Conservation (phyloP, 495 filamentous ascomycete species). For the Friedmanniomyces simplex region DNA sequence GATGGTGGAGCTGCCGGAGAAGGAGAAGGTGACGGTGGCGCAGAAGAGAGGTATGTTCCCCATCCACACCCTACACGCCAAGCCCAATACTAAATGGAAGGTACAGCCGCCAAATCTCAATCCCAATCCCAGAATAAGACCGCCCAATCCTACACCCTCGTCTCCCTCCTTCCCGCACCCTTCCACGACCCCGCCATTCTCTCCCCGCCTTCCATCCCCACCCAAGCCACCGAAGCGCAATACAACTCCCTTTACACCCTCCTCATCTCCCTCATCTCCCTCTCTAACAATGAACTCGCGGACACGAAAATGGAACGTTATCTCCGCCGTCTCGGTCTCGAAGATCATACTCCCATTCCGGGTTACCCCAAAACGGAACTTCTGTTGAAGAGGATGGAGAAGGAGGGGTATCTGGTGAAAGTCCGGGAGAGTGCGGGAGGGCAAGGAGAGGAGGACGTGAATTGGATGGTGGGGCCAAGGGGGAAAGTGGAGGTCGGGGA, state of each 20-base stretch:
- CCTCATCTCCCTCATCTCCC: constrained; percentile 65
- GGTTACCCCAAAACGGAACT: constrained; percentile 57
- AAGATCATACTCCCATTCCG: constrained; percentile 55
- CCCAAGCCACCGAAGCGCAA: constrained; percentile 53
- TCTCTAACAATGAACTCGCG: constrained; percentile 55
- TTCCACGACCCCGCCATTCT: constrained; percentile 55
- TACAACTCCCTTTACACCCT: constrained; percentile 75
- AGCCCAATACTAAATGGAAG: constrained; percentile 1
- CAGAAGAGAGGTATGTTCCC: constrained; percentile 58
- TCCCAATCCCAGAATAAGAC: constrained; percentile 30
- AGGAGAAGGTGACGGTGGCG: constrained; percentile 65
- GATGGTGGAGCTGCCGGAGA: constrained; percentile 65
- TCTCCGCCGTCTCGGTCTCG: constrained; percentile 63
- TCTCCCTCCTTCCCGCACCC: constrained; percentile 51
- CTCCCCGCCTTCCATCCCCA: constrained; percentile 54
- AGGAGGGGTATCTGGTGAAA: constrained; percentile 72
- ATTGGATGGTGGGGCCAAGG: constrained; percentile 69
- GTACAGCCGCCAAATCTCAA: constrained; percentile 41
- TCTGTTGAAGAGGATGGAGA: constrained; percentile 61
- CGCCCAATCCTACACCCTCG: constrained; percentile 56
- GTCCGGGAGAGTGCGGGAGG: constrained; percentile 38
- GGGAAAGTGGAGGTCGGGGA: constrained; percentile 79
- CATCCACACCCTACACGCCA: too few relatives aligned
- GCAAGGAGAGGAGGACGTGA: constrained; percentile 50
- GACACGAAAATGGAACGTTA: constrained; percentile 51